phyloP scores from a whole-genome alignment of 345 rosid genomes.

The Sisymbrium irio region DNA sequence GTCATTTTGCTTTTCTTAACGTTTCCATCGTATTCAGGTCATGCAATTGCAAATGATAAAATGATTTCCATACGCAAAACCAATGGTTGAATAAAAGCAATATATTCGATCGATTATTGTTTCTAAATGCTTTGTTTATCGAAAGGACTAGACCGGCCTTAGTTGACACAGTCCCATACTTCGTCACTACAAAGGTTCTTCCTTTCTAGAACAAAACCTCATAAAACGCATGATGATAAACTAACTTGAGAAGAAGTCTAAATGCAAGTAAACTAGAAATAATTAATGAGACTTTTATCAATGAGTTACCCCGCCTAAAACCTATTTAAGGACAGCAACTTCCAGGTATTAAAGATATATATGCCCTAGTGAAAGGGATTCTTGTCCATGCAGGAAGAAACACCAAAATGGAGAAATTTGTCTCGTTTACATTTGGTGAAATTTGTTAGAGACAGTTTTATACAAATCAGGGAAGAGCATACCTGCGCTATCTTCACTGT shows the following conservation, averaged over 20 bases:
- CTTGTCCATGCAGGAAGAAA: not conserved
- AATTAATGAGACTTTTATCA: not conserved
- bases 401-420: not conserved
- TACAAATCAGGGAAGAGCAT: slow-evolving; percentile 10
- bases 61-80: not conserved
- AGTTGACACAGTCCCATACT: not conserved
- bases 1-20: slow-evolving; percentile 4
- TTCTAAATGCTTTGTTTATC: not conserved
- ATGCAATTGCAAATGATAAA: not conserved
- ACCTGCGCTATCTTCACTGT: slow-evolving; percentile 94
- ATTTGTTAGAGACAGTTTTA: not conserved
- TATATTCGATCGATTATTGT: not conserved
- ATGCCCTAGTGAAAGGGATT: not conserved
- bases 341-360: not conserved
- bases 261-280: not conserved
- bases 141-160: not conserved
- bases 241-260: not conserved
- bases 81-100: not conserved
- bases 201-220: not conserved
- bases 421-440: not conserved
- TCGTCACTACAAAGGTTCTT: not conserved
- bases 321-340: not conserved
- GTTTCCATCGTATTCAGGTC: not conserved
- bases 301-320: not conserved
- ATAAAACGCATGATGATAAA: not conserved